Evolutionary conservation across 2,329 filamentous ascomycete genomes (phyloP).

Genomic region (Alternaria arbusti): DNA sequence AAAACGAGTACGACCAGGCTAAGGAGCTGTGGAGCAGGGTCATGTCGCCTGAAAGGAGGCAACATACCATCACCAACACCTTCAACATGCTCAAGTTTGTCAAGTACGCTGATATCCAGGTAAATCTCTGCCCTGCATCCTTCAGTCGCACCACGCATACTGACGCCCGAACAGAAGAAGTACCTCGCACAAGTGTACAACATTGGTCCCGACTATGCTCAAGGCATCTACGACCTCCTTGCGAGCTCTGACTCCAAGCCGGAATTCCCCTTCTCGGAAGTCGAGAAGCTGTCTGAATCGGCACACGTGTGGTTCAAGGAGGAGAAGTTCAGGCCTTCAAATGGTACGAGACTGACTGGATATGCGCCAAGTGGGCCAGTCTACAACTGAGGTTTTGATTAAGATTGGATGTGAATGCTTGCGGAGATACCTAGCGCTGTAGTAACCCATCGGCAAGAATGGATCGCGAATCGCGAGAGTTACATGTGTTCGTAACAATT

Average conservation of each 20-base stretch:
- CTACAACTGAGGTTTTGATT: conserved; percentile 5
- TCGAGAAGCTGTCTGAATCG: conserved; percentile 53
- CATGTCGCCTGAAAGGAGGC: conserved; percentile 54
- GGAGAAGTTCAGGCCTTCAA: conserved; percentile 52
- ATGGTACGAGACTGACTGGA: conserved; percentile 50
- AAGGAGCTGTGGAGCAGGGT: conserved; percentile 57
- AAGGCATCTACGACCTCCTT: conserved; percentile 56
- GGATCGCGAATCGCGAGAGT: neutral
- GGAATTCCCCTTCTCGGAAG: conserved; percentile 55
- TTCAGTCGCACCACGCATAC: neutral
- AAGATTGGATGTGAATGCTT: neutral
- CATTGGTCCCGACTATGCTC: conserved; percentile 56
- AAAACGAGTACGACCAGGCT: conserved; percentile 60
- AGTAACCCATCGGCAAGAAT: neutral
- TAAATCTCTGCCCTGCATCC: conserved; percentile 4
- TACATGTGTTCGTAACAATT: neutral
- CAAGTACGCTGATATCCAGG: conserved; percentile 53
- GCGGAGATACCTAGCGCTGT: neutral
- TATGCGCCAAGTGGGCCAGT: conserved; percentile 35
- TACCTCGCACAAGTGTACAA: conserved; percentile 62
- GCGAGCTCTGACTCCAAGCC: conserved; percentile 53
- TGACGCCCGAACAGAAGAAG: conserved; percentile 45
- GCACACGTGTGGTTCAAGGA: conserved; percentile 57
- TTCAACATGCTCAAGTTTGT: conserved; percentile 55
- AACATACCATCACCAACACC: conserved; percentile 59